Conservation (phyloP, 2,329 filamentous ascomycete species). For the Xylaria sp. region DNA sequence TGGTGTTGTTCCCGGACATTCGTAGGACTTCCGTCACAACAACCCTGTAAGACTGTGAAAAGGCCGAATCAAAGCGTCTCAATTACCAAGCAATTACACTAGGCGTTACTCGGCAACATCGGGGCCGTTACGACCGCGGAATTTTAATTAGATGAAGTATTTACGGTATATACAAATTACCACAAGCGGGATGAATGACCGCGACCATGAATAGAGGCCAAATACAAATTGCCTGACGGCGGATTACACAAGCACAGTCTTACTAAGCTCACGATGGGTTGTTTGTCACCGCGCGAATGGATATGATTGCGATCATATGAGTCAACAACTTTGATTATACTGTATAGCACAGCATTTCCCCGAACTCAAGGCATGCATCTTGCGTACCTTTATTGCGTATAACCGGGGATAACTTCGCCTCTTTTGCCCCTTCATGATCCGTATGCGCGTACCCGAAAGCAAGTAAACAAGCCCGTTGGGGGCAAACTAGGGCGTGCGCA, state of each 20-base stretch:
- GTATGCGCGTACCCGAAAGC: conserved; percentile 9
- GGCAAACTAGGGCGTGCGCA: neutral
- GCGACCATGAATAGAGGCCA: neutral
- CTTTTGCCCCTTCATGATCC: conserved; percentile 7
- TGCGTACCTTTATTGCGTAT: neutral
- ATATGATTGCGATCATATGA: neutral
- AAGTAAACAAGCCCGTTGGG: neutral
- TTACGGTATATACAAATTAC: neutral
- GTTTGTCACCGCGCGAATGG: neutral
- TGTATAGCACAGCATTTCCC: neutral
- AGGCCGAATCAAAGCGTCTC: conserved; percentile 20
- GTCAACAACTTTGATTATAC: neutral
- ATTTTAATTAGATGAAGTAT: neutral
- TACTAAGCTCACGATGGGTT: neutral
- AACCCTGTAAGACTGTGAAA: neutral
- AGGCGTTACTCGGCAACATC: conserved; percentile 3
- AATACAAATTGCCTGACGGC: neutral
- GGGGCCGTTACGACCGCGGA: neutral
- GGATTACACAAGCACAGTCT: conserved; percentile 5
- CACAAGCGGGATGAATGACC: neutral
- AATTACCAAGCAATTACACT: conserved; percentile 31
- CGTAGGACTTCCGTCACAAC: conserved; percentile 13
- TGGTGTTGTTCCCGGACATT: conserved; percentile 11
- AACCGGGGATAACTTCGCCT: neutral
- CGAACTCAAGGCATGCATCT: neutral